These are phyloP conservation scores for Solanum hybrid DNA, from an alignment of 305 asterid species.

Conservation along the genomic window DNA sequence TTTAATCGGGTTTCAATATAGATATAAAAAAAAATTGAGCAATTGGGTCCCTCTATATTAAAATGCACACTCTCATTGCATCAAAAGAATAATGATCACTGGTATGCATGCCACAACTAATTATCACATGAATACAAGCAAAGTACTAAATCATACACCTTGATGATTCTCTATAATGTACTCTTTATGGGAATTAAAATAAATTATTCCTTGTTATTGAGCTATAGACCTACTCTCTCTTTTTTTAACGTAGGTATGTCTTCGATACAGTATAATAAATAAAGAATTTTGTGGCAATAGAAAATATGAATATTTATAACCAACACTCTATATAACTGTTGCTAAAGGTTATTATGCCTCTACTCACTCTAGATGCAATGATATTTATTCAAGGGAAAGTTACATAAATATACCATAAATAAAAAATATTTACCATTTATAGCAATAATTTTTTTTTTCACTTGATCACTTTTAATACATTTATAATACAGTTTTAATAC, in stretches of 20 bases:
- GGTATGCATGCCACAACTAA: neutral
- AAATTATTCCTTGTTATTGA: neutral
- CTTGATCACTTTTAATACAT: no score
- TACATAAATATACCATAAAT: no score
- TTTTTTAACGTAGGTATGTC: neutral
- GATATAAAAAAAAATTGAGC: no score
- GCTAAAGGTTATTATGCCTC: neutral
- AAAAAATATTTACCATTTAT: no score
- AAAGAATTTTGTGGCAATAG: neutral
- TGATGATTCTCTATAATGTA: neutral
- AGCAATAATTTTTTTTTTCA: no score
- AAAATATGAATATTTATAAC: neutral
- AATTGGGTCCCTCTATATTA: neutral
- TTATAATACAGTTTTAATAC: no score
- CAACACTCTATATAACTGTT: neutral
- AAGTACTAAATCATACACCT: constrained; percentile 5
- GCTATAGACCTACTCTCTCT: neutral
- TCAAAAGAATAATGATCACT: neutral
- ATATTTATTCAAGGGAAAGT: neutral
- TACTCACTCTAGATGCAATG: neutral
- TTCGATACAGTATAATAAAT: neutral
- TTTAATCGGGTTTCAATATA: neutral
- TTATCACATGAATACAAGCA: neutral
- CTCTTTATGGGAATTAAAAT: neutral
- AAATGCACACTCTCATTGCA: neutral